These are phyloP conservation scores for Termitomyces sp. DNA, from an alignment of 768 basidiomycete genomes.

Conservation along the genomic window DNA sequence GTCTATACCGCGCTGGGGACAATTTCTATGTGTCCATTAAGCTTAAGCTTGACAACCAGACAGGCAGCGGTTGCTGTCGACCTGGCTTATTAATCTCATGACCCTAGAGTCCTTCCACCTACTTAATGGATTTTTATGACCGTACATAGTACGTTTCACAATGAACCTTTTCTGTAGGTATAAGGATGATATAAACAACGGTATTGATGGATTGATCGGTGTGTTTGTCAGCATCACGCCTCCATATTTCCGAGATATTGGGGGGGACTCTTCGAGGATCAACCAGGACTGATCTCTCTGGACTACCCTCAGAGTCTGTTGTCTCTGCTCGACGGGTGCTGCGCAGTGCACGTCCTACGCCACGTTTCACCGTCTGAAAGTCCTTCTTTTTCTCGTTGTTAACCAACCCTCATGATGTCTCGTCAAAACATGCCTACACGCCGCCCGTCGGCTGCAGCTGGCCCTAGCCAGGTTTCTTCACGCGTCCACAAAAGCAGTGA, in stretches of 20 bases:
- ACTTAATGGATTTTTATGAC: not conserved
- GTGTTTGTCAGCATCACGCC: slow-evolving; percentile 22
- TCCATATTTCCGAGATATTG: slow-evolving; percentile 16
- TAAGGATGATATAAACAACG: not conserved
- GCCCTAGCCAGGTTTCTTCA: slow-evolving; percentile 22
- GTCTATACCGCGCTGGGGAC: not conserved
- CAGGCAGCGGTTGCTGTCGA: not conserved
- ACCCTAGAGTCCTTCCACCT: not conserved
- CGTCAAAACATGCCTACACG: slow-evolving; percentile 40
- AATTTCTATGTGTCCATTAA: not conserved
- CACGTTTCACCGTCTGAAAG: slow-evolving; percentile 1
- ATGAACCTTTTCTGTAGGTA: not conserved
- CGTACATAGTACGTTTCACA: not conserved
- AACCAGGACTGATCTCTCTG: slow-evolving; percentile 19
- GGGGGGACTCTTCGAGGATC: slow-evolving; percentile 11
- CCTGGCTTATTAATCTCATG: not conserved
- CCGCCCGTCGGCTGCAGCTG: slow-evolving; percentile 55
- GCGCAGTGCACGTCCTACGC: slow-evolving; percentile 5
- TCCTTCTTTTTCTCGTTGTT: not conserved
- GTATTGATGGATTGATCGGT: slow-evolving; percentile 2
- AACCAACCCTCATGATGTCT: slow-evolving; percentile 8
- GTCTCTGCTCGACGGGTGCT: slow-evolving; percentile 11
- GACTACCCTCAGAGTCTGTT: slow-evolving; percentile 11
- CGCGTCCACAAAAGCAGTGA: slow-evolving; percentile 48
- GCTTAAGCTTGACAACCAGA: not conserved